A percentile compares a stretch with the other conserved stretches of the same genome.
Evolutionary conservation across 768 basidiomycete species (phyloP).

Genomic region (Hygrocybe punicea): DNA sequence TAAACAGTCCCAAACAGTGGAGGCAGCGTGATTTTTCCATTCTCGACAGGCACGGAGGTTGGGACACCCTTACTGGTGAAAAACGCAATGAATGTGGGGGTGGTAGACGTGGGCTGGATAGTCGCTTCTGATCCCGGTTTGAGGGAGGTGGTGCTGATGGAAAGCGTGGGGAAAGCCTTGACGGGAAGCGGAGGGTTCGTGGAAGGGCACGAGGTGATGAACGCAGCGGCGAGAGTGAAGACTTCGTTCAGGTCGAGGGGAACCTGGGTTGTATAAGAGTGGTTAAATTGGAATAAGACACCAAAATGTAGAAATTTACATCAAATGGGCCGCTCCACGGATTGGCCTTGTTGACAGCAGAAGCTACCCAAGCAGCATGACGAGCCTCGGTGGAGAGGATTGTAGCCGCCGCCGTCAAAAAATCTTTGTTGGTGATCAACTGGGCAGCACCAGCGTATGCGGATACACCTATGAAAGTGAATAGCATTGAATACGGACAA

Average conservation of each 20-base stretch:
- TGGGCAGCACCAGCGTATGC: not conserved
- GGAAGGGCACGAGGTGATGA: slow-evolving; percentile 54
- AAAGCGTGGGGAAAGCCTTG: slow-evolving; percentile 50
- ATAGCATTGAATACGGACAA: slow-evolving; percentile 36
- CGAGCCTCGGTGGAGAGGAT: slow-evolving; percentile 60
- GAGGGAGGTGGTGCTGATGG: slow-evolving; percentile 29
- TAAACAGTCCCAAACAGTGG: slow-evolving; percentile 46
- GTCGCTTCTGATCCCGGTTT: slow-evolving; percentile 23
- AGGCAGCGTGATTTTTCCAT: slow-evolving; percentile 38
- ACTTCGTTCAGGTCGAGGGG: slow-evolving; percentile 33
- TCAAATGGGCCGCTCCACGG: slow-evolving; percentile 51
- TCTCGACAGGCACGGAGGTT: slow-evolving; percentile 29
- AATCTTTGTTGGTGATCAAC: slow-evolving; percentile 28
- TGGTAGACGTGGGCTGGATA: slow-evolving; percentile 6
- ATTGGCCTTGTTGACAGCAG: slow-evolving; percentile 38
- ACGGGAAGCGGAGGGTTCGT: slow-evolving; percentile 52
- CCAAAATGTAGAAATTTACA: slow-evolving; percentile 29
- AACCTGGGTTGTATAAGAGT: slow-evolving; percentile 39
- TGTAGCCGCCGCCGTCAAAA: slow-evolving; percentile 52
- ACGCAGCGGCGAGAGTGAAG: slow-evolving; percentile 39
- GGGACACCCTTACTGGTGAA: slow-evolving; percentile 44
- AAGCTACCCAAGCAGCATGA: slow-evolving; percentile 49
- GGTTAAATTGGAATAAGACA: slow-evolving; percentile 46
- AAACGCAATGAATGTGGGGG: slow-evolving; percentile 40
- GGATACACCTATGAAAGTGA: slow-evolving; percentile 6